Evolutionary conservation across 176 grass and related monocot genomes (phyloP), one percentile per base, ranked within the genome.

Genomic region (Lolium rigidum): DNA sequence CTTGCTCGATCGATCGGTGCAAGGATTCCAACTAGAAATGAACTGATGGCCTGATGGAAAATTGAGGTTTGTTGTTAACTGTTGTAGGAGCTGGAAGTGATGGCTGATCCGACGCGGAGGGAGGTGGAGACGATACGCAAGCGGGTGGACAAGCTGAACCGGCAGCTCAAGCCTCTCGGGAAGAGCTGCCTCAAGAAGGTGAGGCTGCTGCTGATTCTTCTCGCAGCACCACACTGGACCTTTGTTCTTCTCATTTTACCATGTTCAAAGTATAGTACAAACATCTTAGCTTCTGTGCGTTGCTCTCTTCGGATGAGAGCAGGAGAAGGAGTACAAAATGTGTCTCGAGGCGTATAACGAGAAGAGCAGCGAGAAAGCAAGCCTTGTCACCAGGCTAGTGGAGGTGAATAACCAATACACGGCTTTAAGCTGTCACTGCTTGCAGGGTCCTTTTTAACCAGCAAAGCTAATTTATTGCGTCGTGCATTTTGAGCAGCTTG

Each of bases 181-280:
- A 85, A 97, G 76, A 91, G 47, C 25, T 94, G 95, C 81, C 87
- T 97, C 28, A 86, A 65, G 47, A 97, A 97, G 95, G 95, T 92
- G 22, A 47, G 7, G 46, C 46, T 8, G 8, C 46, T 52, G 57
- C 16, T 47, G 46, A 57, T 59, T 7, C 9, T 11, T 50, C 21
- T 74, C 80, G 8, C 41, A 57, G 46, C 15, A 15, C 12, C 71
- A 52, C 50, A 52, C 15, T 52, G 50, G 16, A 52, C 11, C 5
- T 28, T 2, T 47, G 22, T 77, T 37, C 9, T 10, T 20, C 21
- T 35, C 35, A 24, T 43, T 21, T 39, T 61, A 13, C 7, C 13
- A 20, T 37, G 17, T 78, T 39, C 51, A 78, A 38, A 9, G 31
- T 61, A 37, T 61, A 43, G 41, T 43, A 43, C 31, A 35, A 35